phyloP scores from a whole-genome alignment of 2,329 filamentous ascomycete species.

The Pleurostoma richardsiae region DNA sequence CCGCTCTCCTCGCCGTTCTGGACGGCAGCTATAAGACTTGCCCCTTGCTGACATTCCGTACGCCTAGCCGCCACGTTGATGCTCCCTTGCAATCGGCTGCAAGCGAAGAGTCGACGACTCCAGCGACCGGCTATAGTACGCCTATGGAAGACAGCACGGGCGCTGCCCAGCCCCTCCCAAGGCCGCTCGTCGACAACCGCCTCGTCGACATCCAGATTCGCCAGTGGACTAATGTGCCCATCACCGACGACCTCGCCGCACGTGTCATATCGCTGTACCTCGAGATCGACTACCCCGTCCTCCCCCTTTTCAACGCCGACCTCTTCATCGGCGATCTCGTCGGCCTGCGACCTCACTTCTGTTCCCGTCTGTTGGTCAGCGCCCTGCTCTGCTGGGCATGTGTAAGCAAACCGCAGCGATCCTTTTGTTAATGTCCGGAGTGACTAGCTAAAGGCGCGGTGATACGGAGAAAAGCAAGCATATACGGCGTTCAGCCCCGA shows the following conservation, averaged over 20 bases:
- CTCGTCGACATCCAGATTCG: slow-evolving; percentile 4
- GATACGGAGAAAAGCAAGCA: slow-evolving; percentile 3
- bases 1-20: background rate
- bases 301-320: slow-evolving; percentile 12
- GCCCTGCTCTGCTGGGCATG: slow-evolving; percentile 11
- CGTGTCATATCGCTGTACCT: slow-evolving; percentile 10
- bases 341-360: slow-evolving; percentile 7
- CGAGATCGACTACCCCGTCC: slow-evolving; percentile 8
- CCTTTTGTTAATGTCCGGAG: no score
- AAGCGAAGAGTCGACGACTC: background rate
- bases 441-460: no score
- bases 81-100: no score
- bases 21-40: background rate
- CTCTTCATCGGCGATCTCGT: slow-evolving; percentile 13
- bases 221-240: slow-evolving; percentile 7
- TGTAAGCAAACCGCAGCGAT: slow-evolving; percentile 1
- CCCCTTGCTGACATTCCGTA: background rate
- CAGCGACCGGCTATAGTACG: background rate
- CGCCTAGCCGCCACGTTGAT: no score
- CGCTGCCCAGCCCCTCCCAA: background rate
- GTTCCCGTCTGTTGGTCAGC: slow-evolving; percentile 10
- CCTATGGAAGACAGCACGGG: background rate
- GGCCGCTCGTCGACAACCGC: slow-evolving; percentile 6
- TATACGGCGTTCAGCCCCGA: slow-evolving; percentile 5
- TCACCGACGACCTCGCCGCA: slow-evolving; percentile 6